Evolutionary conservation across 2,329 filamentous ascomycete genomes (phyloP).

Genomic region (Colletotrichum abscissum): DNA sequence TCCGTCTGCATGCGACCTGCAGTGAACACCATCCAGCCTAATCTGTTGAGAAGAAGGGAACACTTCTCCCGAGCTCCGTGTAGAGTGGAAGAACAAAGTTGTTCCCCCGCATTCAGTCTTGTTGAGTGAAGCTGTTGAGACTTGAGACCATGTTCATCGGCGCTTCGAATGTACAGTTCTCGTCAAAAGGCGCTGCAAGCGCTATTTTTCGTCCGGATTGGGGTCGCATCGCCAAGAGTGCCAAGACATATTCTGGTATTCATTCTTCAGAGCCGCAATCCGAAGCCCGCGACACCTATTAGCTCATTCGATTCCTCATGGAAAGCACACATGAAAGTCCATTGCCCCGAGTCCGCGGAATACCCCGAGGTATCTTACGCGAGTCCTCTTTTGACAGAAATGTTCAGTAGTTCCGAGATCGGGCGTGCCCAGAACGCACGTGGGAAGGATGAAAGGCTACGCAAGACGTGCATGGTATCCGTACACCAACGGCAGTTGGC

Average conservation of each 20-base stretch:
- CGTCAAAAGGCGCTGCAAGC: background rate
- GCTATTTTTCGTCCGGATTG: background rate
- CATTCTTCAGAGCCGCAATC: background rate
- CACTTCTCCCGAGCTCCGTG: too few relatives aligned
- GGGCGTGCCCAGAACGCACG: background rate
- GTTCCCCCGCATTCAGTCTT: background rate
- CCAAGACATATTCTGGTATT: background rate
- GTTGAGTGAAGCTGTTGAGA: background rate
- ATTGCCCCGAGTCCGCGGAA: background rate
- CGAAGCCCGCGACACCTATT: background rate
- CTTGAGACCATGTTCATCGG: background rate
- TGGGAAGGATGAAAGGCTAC: background rate
- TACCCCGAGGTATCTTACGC: background rate
- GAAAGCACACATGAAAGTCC: background rate
- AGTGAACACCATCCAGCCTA: too few relatives aligned
- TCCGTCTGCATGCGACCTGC: too few relatives aligned
- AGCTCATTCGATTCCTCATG: background rate
- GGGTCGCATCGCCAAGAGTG: background rate
- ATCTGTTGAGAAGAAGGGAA: too few relatives aligned
- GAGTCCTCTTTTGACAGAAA: background rate
- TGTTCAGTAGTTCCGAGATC: background rate
- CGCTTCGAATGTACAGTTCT: background rate
- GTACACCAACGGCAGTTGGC: background rate
- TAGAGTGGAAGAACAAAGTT: background rate
- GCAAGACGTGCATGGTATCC: background rate